Conservation (phyloP, 1,284 basidiomycete genomes). For the Schizopora paradoxa region DNA sequence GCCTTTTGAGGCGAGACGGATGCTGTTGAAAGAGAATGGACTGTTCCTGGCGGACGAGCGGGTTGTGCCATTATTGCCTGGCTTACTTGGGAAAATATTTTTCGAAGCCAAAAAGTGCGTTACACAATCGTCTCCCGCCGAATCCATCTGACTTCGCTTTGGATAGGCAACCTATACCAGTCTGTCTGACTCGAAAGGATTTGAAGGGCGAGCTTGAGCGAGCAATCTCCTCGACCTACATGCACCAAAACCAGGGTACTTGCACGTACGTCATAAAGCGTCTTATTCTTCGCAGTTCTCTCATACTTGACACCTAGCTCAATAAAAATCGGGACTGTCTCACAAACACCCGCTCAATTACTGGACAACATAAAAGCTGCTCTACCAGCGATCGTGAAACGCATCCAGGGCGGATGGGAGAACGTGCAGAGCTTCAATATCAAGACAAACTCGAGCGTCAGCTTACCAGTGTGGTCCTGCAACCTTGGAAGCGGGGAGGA, state of each 20-base stretch:
- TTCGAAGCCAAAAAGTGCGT: conserved; percentile 91
- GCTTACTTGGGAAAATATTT: conserved; percentile 85
- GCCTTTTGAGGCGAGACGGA: conserved; percentile 83
- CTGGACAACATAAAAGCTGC: conserved; percentile 77
- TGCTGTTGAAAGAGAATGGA: conserved; percentile 84
- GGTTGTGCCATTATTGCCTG: conserved; percentile 82
- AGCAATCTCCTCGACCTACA: conserved; percentile 89
- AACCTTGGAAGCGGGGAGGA: conserved; percentile 56
- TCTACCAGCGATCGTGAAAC: conserved; percentile 70
- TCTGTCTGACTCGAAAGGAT: conserved; percentile 80
- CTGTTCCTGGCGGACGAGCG: conserved; percentile 93
- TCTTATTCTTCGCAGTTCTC: background rate
- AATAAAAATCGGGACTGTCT: conserved; percentile 78
- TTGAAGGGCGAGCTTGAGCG: conserved; percentile 86
- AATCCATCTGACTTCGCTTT: conserved; percentile 2
- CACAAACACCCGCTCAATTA: conserved; percentile 70
- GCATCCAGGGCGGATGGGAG: conserved; percentile 81
- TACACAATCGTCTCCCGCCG: background rate
- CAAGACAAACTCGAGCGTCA: conserved; percentile 84
- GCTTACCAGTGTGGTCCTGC: conserved; percentile 87
- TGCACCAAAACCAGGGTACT: conserved; percentile 90
- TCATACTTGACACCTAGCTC: conserved; percentile 43
- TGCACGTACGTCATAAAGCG: conserved; percentile 60
- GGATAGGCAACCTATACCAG: conserved; percentile 88
- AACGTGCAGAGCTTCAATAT: conserved; percentile 89